Percentiles rank a stretch among this genome's conserved stretches.
These are phyloP conservation scores for Xylaria sp. DNA, from an alignment of 2,329 filamentous ascomycete genomes.

Conservation along the genomic window DNA sequence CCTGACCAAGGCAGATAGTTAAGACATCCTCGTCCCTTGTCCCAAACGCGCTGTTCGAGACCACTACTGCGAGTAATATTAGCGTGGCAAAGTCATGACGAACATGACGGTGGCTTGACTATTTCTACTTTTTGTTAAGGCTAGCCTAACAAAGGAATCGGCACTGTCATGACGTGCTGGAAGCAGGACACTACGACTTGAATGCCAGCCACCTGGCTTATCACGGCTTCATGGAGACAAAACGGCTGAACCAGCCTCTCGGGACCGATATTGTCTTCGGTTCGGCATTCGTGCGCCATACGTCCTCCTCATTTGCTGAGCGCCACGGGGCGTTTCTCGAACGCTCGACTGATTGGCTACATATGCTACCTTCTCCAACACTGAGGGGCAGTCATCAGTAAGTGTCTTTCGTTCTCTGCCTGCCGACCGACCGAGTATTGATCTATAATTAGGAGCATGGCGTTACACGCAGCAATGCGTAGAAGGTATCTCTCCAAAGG, in stretches of 20 bases:
- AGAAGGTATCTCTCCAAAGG: not conserved
- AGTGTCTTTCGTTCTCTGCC: not conserved
- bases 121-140: not conserved
- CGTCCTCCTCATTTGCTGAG: not conserved
- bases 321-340: constrained; percentile 16
- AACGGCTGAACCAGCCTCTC: constrained; percentile 31
- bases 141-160: not conserved
- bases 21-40: not conserved
- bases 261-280: constrained; percentile 32
- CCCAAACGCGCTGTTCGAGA: constrained; percentile 11
- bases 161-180: constrained; percentile 1
- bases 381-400: not conserved
- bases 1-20: not conserved
- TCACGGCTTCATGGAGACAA: constrained; percentile 7
- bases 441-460: constrained; percentile 15
- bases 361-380: constrained; percentile 11
- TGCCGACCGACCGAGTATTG: not conserved
- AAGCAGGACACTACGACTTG: not conserved
- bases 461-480: not conserved
- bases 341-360: not conserved
- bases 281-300: constrained; percentile 24
- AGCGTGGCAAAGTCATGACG: not conserved
- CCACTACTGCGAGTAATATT: not conserved
- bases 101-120: constrained; percentile 8
- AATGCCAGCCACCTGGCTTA: constrained; percentile 11